phyloP scores from a whole-genome alignment of 306 rosid genomes.

The Crataegus laevigata region DNA sequence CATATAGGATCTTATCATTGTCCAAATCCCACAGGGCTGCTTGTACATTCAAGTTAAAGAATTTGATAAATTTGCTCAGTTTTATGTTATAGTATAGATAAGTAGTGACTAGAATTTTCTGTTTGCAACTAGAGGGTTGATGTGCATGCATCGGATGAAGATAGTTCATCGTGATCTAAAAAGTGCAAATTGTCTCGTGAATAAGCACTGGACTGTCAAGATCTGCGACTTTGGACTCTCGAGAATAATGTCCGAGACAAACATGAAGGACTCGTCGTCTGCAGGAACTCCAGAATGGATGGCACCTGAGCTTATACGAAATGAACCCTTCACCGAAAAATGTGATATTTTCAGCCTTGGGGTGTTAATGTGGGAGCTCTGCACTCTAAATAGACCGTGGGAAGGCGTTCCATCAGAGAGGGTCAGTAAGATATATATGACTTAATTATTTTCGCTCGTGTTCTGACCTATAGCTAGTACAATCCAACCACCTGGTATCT shows the following conservation, averaged over 20 bases:
- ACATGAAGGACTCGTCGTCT: constrained; percentile 61
- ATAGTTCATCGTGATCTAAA: constrained; percentile 89
- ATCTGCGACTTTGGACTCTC: constrained; percentile 99
- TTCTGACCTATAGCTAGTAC: not conserved
- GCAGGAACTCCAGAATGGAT: constrained; percentile 99
- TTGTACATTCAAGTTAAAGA: not conserved
- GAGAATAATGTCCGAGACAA: constrained; percentile 53
- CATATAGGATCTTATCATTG: not conserved
- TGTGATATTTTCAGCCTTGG: constrained; percentile 97
- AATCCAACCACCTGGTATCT: not conserved
- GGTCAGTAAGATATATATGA: constrained; percentile 24
- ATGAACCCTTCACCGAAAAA: constrained; percentile 88
- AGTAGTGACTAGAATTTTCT: constrained; percentile 16
- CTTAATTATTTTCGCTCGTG: not conserved
- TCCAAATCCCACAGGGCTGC: not conserved
- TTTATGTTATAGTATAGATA: not conserved
- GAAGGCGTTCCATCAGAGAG: constrained; percentile 84
- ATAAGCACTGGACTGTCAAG: constrained; percentile 90
- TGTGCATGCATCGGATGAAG: constrained; percentile 98
- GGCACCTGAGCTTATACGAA: constrained; percentile 98
- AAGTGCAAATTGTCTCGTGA: constrained; percentile 94
- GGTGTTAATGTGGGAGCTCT: constrained; percentile 94
- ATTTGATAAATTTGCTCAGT: not conserved
- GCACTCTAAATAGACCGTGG: constrained; percentile 90
- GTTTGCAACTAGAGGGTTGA: constrained; percentile 64